Conservation (phyloP, 805 yeast species). For the Schwanniomyces occidentalis region DNA sequence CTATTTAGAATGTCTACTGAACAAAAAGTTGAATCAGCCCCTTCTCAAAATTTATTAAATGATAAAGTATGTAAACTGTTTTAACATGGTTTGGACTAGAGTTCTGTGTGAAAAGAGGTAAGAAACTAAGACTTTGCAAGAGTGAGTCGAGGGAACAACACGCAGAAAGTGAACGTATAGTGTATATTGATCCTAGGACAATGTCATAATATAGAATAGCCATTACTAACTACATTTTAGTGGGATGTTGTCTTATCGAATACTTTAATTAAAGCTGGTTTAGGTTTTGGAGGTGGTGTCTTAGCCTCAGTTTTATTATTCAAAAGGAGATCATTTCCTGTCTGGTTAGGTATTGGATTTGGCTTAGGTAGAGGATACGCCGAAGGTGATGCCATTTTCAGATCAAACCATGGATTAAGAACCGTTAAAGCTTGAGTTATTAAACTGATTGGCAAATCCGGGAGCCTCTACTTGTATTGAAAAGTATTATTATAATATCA, state of each 20-base stretch:
- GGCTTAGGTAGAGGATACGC: constrained; percentile 98
- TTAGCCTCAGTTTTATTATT: constrained; percentile 86
- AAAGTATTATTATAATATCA: too few relatives aligned
- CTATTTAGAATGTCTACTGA: constrained; percentile 22
- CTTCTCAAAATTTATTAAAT: constrained; percentile 60
- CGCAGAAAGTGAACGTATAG: too few relatives aligned
- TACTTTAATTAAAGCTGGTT: constrained; percentile 89
- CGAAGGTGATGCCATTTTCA: constrained; percentile 96
- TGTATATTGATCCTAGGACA: background rate
- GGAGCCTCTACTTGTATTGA: too few relatives aligned
- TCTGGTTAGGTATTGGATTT: constrained; percentile 95
- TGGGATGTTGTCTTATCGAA: constrained; percentile 98
- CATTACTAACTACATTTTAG: constrained; percentile 21
- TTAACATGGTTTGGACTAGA: too few relatives aligned
- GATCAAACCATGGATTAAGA: constrained; percentile 77
- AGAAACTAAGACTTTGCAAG: too few relatives aligned
- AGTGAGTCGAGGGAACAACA: too few relatives aligned
- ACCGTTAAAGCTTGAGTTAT: constrained; percentile 60
- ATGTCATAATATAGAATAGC: too few relatives aligned
- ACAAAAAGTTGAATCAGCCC: constrained; percentile 37
- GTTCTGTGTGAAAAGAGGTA: too few relatives aligned
- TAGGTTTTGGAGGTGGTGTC: constrained; percentile 97
- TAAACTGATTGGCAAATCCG: too few relatives aligned
- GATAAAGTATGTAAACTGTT: constrained; percentile 54
- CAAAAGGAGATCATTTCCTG: constrained; percentile 95